Conservation (phyloP, 2,329 filamentous ascomycete species). For the Byssoonygena ceratinophila region DNA sequence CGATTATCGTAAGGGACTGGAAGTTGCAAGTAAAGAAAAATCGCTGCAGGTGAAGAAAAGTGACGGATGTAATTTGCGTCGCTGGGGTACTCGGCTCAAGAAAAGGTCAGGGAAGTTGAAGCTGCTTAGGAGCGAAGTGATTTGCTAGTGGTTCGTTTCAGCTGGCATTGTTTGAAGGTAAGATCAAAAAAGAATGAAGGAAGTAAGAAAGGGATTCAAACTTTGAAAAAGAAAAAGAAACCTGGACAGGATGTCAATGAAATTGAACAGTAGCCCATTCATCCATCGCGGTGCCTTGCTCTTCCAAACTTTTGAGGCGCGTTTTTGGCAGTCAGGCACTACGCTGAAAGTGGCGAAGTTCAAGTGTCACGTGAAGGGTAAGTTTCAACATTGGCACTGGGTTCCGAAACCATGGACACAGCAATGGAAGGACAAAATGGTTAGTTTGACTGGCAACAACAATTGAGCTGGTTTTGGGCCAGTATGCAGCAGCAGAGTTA, state of each 20-base stretch:
- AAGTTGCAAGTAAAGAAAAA: too few relatives aligned
- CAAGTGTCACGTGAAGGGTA: too few relatives aligned
- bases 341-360: neutral
- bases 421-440: too few relatives aligned
- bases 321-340: neutral
- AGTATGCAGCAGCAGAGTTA: too few relatives aligned
- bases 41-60: neutral
- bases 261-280: neutral
- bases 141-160: neutral
- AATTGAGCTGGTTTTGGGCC: too few relatives aligned
- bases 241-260: neutral
- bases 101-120: neutral
- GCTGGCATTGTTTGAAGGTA: conserved; percentile 1
- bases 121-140: too few relatives aligned
- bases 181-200: neutral
- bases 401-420: too few relatives aligned
- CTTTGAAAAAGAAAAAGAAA: neutral
- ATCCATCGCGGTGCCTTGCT: neutral
- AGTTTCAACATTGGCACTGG: too few relatives aligned
- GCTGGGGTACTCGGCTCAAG: neutral
- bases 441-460: too few relatives aligned
- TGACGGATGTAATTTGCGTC: neutral
- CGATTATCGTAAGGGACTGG: too few relatives aligned
- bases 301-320: neutral
- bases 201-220: neutral